These are phyloP conservation scores for Pilatotrama ljubarskyi DNA, from an alignment of 768 basidiomycete species.

Conservation along the genomic window DNA sequence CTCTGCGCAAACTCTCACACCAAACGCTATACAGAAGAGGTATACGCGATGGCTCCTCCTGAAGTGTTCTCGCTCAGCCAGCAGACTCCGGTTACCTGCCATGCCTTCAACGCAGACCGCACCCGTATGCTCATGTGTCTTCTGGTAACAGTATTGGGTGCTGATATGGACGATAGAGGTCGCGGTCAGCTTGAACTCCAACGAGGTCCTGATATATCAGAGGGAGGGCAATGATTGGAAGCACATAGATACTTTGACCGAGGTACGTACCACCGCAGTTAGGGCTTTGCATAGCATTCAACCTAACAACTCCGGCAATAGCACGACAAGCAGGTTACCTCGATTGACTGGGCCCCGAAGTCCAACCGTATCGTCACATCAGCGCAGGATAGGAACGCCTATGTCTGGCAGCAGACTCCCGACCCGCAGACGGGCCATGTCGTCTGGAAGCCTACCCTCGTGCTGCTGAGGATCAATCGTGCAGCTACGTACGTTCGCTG, in stretches of 20 bases:
- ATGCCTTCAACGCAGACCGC: slow-evolving; percentile 89
- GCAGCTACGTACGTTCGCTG: slow-evolving; percentile 95
- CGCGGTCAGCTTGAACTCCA: slow-evolving; percentile 87
- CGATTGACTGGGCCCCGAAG: slow-evolving; percentile 97
- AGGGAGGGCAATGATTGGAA: slow-evolving; percentile 70
- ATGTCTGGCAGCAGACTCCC: slow-evolving; percentile 89
- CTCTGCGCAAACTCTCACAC: slow-evolving; percentile 42
- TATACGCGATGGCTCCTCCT: slow-evolving; percentile 58
- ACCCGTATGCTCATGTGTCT: slow-evolving; percentile 55
- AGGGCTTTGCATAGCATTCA: not conserved
- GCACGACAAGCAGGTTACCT: slow-evolving; percentile 98
- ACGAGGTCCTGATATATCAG: slow-evolving; percentile 81
- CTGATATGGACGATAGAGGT: slow-evolving; percentile 58
- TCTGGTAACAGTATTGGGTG: no score
- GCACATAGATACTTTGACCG: slow-evolving; percentile 73
- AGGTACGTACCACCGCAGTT: slow-evolving; percentile 54
- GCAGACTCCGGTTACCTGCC: slow-evolving; percentile 82
- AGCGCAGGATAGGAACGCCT: slow-evolving; percentile 98
- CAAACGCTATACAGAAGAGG: not conserved
- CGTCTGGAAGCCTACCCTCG: slow-evolving; percentile 96
- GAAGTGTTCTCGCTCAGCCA: slow-evolving; percentile 80
- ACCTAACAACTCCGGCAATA: slow-evolving; percentile 34
- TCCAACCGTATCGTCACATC: slow-evolving; percentile 98
- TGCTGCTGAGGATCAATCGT: slow-evolving; percentile 90
- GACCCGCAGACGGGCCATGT: slow-evolving; percentile 70